These are phyloP conservation scores for Salix brachista DNA, from an alignment of 345 rosid species.

Conservation along the genomic window DNA sequence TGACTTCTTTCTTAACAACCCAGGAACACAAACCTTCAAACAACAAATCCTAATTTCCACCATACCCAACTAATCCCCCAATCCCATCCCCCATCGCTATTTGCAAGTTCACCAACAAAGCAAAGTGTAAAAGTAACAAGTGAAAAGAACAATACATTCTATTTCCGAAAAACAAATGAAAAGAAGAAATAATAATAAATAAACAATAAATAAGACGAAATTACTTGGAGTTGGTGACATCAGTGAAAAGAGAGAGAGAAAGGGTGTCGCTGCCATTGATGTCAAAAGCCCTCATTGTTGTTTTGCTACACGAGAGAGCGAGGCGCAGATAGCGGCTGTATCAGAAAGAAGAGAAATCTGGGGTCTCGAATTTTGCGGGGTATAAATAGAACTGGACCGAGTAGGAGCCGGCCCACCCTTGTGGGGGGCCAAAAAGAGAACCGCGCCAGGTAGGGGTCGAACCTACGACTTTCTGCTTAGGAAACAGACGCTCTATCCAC, in stretches of 20 bases:
- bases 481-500: slow-evolving; percentile 99
- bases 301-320: not conserved
- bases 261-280: slow-evolving; percentile 45
- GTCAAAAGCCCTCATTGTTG: slow-evolving; percentile 54
- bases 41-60: not conserved
- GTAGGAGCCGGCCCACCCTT: not conserved
- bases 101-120: not conserved
- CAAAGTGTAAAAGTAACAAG: not conserved
- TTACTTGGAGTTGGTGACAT: slow-evolving; percentile 76
- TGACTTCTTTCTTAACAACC: not conserved
- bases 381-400: not conserved
- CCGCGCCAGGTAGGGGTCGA: slow-evolving; percentile 66
- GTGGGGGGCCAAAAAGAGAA: accelerated
- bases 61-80: not conserved
- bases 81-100: not conserved
- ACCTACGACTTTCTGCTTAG: slow-evolving; percentile 97
- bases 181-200: not conserved
- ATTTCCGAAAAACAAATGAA: not conserved
- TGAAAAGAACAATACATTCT: not conserved
- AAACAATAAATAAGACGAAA: slow-evolving; percentile 13
- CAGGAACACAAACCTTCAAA: not conserved
- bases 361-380: not conserved
- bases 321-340: not conserved
- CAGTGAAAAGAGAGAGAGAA: slow-evolving; percentile 58
- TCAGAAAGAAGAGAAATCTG: not conserved